Evolutionary conservation across 768 basidiomycete genomes (phyloP).

Genomic region (Macrolepiota albuminosa): DNA sequence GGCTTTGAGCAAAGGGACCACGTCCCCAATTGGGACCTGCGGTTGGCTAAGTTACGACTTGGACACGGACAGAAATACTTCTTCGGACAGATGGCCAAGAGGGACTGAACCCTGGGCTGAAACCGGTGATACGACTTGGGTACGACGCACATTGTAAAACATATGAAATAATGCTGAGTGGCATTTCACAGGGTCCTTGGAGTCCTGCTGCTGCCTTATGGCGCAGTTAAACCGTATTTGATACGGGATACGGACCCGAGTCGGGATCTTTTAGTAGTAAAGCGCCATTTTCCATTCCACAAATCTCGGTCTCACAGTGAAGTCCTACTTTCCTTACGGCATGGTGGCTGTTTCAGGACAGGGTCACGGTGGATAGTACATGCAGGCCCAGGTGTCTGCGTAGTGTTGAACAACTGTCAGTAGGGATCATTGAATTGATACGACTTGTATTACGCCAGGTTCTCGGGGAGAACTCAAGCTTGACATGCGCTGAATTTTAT

Average conservation of each 20-base stretch:
- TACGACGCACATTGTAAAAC: not conserved
- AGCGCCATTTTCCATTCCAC: not conserved
- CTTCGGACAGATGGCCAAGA: not conserved
- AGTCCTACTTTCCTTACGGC: not conserved
- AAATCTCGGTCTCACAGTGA: not conserved
- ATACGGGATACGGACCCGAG: not conserved
- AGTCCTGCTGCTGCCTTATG: not conserved
- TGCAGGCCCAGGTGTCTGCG: not conserved
- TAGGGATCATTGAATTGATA: not conserved
- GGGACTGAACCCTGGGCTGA: not conserved
- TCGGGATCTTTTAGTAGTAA: not conserved
- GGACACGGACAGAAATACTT: not conserved
- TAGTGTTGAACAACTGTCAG: not conserved
- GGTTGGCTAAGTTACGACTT: not conserved
- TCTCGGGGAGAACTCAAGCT: not conserved
- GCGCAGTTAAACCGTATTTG: not conserved
- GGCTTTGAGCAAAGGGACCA: not conserved
- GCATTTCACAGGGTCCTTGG: not conserved
- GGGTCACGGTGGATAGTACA: not conserved
- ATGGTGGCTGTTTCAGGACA: not conserved
- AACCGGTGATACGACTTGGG: no score
- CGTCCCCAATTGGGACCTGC: not conserved
- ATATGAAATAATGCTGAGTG: not conserved
- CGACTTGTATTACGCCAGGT: not conserved
- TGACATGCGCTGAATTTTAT: not conserved